phyloP scores from a whole-genome alignment of 139 green algal genomes.

The Chlorella ohadii region DNA sequence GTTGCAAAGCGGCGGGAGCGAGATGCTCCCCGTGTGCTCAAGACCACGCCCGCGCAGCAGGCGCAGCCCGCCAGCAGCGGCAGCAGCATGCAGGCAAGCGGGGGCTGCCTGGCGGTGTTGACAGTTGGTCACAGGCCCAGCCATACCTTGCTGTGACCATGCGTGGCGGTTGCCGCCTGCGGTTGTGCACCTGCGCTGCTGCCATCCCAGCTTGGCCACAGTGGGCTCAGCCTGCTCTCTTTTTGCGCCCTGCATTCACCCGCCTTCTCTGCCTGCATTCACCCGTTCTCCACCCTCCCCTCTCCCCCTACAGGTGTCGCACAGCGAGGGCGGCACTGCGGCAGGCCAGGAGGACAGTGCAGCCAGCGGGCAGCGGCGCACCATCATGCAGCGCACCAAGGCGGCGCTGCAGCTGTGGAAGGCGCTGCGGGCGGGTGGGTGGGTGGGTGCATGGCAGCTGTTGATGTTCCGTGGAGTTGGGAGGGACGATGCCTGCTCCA shows the following conservation, averaged over 20 bases:
- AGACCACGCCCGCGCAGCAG: neutral
- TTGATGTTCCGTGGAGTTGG: too few species aligned
- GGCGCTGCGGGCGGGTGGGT: conserved; percentile 17
- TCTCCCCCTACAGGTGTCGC: neutral
- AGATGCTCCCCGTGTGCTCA: too few species aligned
- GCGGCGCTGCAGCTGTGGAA: conserved; percentile 33
- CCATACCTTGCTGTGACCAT: too few species aligned
- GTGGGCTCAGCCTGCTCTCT: too few species aligned
- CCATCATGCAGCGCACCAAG: conserved; percentile 31
- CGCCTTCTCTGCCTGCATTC: neutral
- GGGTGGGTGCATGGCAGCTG: neutral
- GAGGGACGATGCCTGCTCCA: too few species aligned
- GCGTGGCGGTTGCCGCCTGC: too few species aligned
- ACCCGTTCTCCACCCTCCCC: neutral
- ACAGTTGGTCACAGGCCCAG: too few species aligned
- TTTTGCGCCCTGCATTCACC: too few species aligned
- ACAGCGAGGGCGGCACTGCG: neutral
- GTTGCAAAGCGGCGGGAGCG: conserved; percentile 9
- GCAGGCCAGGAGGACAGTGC: neutral
- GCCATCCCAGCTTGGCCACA: neutral
- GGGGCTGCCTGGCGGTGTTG: too few species aligned
- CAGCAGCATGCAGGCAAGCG: neutral
- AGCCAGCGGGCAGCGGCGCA: neutral
- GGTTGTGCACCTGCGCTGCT: neutral
- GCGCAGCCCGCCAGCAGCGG: neutral